Evolutionary conservation across 441 rosid genomes (phyloP), one percentile per base, ranked within the genome.

Genomic region (Gossypium davidsonii): DNA sequence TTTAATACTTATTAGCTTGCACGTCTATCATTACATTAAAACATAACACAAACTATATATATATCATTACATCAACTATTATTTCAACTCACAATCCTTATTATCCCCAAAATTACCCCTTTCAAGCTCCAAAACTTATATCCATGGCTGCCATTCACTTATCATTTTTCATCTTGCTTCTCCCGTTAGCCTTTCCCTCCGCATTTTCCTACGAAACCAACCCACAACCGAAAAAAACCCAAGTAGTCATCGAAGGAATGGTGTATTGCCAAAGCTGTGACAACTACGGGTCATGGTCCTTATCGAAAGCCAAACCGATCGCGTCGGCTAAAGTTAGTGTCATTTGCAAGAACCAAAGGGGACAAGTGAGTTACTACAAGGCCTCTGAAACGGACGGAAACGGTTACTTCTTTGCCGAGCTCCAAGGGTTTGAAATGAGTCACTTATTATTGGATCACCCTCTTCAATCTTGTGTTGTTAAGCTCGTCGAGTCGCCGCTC

Each of bases 231-330:
- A 85, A 81, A 80, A 76, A 76, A 62, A 80, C 73, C 37, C 87
- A 84, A 21, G 90, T 86, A 6, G 89, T 84, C 25, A 87, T 94
- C 14, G 97, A 90, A 82, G 98, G 97, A 48, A 83, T 84, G 80
- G 95, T 94, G 37, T 94, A 91, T 64, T 91, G 96, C 81, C 98
- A 94, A 75, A 77, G 89, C 78, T 91, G 97, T 73, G 82, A 85
- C 37, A 73, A 83, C 31, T 80, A 25, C 55, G 93, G 97, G 12
- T 79, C 95, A 20, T 88, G 98, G 97, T 90, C 92, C 7, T 81
- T 89, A 75, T 77, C 76, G 1, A 89, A 77, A 17, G 96, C 96
- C 17, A 71, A 88, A 62, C 89, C 95, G 3, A 85, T 94, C 64
- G 83, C 85, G 28, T 87, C 84, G 1, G 96, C 98, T 20, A 87